phyloP scores from a whole-genome alignment of 1,284 basidiomycete species.

The Moniliella sp. region DNA sequence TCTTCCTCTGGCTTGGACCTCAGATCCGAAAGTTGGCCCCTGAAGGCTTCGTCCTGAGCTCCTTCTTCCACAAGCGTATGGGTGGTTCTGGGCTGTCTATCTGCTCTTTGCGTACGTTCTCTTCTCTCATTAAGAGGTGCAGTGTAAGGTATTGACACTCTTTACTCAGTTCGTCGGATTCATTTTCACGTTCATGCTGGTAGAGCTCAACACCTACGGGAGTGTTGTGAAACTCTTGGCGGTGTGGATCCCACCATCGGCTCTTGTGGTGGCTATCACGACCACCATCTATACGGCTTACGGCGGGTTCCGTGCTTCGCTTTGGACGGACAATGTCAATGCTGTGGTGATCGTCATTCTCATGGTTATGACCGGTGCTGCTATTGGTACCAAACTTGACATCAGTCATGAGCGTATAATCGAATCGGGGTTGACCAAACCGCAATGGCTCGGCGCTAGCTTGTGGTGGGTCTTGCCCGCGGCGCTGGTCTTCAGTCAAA shows the following conservation, averaged over 20 bases:
- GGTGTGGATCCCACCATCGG: no score
- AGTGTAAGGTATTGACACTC: no score
- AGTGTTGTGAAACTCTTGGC: conserved; percentile 18
- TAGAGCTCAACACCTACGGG: conserved; percentile 32
- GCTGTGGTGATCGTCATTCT: conserved; percentile 27
- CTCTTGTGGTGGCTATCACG: conserved; percentile 25
- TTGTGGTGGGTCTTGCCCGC: conserved; percentile 30
- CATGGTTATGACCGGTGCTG: conserved; percentile 22
- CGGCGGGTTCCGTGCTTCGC: conserved; percentile 33
- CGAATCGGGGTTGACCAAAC: conserved; percentile 14
- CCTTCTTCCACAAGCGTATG: no score
- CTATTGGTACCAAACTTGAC: conserved; percentile 23
- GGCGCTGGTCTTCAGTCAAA: conserved; percentile 28
- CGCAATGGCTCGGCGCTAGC: conserved; percentile 26
- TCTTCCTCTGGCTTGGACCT: conserved; percentile 30
- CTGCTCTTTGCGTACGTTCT: no score
- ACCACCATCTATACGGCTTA: conserved; percentile 33
- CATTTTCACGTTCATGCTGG: conserved; percentile 34
- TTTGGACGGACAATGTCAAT: conserved; percentile 34
- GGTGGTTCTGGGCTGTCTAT: no score
- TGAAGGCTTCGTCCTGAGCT: conserved; percentile 32
- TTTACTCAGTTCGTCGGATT: conserved; percentile 26
- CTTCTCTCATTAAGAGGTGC: no score
- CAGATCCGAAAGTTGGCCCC: conserved; percentile 25
- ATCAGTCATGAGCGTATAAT: conserved; percentile 17